phyloP scores from a whole-genome alignment of 805 yeast genomes.

The Candida takata region DNA sequence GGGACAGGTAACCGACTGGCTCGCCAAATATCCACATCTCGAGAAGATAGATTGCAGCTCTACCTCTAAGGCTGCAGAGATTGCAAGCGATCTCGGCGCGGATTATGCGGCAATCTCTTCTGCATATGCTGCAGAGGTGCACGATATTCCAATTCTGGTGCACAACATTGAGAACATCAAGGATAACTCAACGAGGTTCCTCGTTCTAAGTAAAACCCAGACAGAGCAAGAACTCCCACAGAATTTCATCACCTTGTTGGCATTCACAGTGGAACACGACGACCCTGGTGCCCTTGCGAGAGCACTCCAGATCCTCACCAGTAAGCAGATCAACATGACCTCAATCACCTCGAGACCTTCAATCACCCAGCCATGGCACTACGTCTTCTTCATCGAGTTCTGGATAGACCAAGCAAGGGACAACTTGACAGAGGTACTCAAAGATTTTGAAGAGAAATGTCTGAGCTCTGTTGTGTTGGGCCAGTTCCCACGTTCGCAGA shows the following conservation, averaged over 20 bases:
- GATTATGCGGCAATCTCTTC: slow-evolving; percentile 69
- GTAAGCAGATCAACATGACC: slow-evolving; percentile 53
- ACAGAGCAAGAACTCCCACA: slow-evolving; percentile 4
- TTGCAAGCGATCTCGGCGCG: slow-evolving; percentile 38
- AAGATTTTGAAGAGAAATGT: slow-evolving; percentile 38
- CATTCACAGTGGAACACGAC: slow-evolving; percentile 59
- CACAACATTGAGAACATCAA: slow-evolving; percentile 61
- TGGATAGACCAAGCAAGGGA: slow-evolving; percentile 34
- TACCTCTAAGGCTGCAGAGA: slow-evolving; percentile 79
- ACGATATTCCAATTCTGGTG: slow-evolving; percentile 47
- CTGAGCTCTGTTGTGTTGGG: slow-evolving; percentile 43
- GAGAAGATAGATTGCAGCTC: slow-evolving; percentile 62
- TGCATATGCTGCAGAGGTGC: slow-evolving; percentile 53
- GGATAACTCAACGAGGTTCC: slow-evolving; percentile 81
- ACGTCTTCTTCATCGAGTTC: slow-evolving; percentile 74
- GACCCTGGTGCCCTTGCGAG: slow-evolving; percentile 71
- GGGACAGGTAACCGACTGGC: slow-evolving; percentile 77
- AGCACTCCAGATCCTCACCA: slow-evolving; percentile 51
- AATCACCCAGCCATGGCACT: slow-evolving; percentile 62
- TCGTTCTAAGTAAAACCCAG: slow-evolving; percentile 46
- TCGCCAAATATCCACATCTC: slow-evolving; percentile 31
- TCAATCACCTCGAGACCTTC: slow-evolving; percentile 78
- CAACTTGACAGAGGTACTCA: slow-evolving; percentile 29
- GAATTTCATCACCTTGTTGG: slow-evolving; percentile 41
- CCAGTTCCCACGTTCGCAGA: slow-evolving; percentile 10